These are phyloP conservation scores for Arachnomyces sp. DNA, from an alignment of 2,329 filamentous ascomycete genomes.

Conservation along the genomic window DNA sequence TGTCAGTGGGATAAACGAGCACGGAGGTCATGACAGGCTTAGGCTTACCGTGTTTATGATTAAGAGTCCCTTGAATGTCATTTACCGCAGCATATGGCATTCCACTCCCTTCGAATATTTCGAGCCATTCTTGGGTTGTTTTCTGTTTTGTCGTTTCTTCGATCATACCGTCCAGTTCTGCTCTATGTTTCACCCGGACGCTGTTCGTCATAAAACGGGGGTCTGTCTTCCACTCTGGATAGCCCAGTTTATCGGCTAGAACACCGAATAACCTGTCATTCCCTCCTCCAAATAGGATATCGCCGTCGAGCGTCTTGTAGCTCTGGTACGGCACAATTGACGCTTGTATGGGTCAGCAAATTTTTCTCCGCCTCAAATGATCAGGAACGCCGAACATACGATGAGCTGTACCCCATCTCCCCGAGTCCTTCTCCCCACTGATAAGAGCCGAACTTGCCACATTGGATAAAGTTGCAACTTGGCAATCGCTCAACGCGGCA, in stretches of 20 bases:
- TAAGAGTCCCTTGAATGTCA: conserved; percentile 75
- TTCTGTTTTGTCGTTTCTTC: conserved; percentile 64
- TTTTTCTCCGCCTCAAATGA: background rate
- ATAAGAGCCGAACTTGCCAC: conserved; percentile 88
- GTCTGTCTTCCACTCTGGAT: conserved; percentile 51
- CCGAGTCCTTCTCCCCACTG: conserved; percentile 76
- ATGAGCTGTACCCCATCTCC: conserved; percentile 93
- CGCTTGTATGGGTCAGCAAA: conserved; percentile 46
- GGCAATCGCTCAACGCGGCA: conserved; percentile 82
- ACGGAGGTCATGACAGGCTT: background rate
- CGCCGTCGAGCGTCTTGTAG: conserved; percentile 58
- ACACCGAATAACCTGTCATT: conserved; percentile 56
- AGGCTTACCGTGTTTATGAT: conserved; percentile 67
- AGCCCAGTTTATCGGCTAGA: conserved; percentile 49
- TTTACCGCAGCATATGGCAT: conserved; percentile 95
- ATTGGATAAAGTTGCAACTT: conserved; percentile 89
- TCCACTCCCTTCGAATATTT: conserved; percentile 77
- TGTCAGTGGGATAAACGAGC: background rate
- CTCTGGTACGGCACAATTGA: conserved; percentile 93
- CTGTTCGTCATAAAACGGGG: conserved; percentile 51
- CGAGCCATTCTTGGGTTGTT: conserved; percentile 82
- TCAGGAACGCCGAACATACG: conserved; percentile 46
- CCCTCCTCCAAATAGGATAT: conserved; percentile 56
- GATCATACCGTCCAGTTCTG: conserved; percentile 67
- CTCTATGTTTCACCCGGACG: conserved; percentile 57